Percentiles rank a stretch among this genome's conserved stretches.
phyloP scores from a whole-genome alignment of 306 rosid genomes.

The Prosopis cineraria region DNA sequence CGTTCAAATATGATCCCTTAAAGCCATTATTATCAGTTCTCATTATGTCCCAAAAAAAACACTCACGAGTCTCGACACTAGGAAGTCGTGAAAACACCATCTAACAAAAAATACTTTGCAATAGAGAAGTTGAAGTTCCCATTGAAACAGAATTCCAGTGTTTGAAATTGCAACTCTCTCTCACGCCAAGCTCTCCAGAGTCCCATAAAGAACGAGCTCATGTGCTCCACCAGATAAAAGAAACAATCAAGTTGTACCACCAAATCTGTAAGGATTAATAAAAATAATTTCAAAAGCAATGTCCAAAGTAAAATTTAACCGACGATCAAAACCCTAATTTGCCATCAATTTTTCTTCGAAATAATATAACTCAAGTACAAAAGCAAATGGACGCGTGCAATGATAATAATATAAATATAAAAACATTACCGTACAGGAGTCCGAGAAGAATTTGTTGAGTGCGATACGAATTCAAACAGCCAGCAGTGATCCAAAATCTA shows the following conservation, averaged over 20 bases:
- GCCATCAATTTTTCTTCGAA: not conserved
- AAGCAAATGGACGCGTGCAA: constrained; percentile 4
- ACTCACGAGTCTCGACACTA: not conserved
- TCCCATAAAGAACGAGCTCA: not conserved
- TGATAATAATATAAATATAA: not conserved
- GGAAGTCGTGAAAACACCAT: not conserved
- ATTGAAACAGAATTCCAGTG: not conserved
- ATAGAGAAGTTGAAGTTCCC: not conserved
- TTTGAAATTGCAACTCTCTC: not conserved
- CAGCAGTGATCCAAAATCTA: constrained; percentile 17
- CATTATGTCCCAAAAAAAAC: not conserved
- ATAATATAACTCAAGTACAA: constrained; percentile 13
- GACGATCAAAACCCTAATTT: not conserved
- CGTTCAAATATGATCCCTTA: not conserved
- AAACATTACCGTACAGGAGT: constrained; percentile 22
- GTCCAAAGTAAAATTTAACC: not conserved
- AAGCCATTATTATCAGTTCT: constrained; percentile 3
- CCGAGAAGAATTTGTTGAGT: constrained; percentile 6
- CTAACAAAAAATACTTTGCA: not conserved
- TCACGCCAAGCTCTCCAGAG: not conserved
- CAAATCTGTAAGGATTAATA: not conserved
- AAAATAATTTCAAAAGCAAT: not conserved
- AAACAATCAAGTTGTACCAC: not conserved
- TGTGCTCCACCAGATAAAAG: not conserved
- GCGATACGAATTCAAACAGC: not conserved